Percentiles rank a stretch among this genome's conserved stretches.
These are phyloP conservation scores for Abrus pulchellus DNA, from an alignment of 306 rosid species.

Conservation along the genomic window DNA sequence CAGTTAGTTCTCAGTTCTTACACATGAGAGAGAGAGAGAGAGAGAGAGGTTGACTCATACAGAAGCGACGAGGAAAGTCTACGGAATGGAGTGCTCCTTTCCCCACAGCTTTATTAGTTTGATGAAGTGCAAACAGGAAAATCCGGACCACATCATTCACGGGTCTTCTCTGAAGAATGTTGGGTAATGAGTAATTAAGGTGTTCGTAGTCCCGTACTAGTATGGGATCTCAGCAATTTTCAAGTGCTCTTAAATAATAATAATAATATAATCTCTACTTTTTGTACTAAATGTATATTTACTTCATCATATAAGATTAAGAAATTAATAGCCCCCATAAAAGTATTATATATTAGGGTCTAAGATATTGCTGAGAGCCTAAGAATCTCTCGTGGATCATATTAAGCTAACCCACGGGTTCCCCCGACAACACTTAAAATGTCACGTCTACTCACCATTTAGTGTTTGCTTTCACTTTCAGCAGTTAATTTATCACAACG, in stretches of 20 bases:
- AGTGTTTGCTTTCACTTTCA: constrained; percentile 41
- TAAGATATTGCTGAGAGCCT: background rate
- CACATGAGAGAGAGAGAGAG: too few species aligned
- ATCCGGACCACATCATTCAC: background rate
- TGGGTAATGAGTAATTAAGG: background rate
- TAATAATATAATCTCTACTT: background rate
- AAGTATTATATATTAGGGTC: background rate
- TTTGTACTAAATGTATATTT: background rate
- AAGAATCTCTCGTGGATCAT: background rate
- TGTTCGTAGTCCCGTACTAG: background rate
- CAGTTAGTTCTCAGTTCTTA: too few species aligned
- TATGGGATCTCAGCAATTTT: background rate
- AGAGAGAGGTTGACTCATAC: background rate
- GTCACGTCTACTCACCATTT: constrained; percentile 28
- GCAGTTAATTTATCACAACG: constrained; percentile 22
- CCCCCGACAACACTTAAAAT: constrained; percentile 5
- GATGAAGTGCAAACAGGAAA: constrained; percentile 4
- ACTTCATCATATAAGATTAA: background rate
- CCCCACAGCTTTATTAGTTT: background rate
- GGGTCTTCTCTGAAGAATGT: background rate
- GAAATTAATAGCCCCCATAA: background rate
- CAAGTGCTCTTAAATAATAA: background rate
- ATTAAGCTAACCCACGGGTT: background rate
- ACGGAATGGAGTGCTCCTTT: background rate
- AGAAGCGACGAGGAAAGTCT: background rate